Percentiles rank a stretch among this genome's conserved stretches.
Evolutionary conservation across 2,329 filamentous ascomycete genomes (phyloP).

Genomic region (Microcyclosporella mali): DNA sequence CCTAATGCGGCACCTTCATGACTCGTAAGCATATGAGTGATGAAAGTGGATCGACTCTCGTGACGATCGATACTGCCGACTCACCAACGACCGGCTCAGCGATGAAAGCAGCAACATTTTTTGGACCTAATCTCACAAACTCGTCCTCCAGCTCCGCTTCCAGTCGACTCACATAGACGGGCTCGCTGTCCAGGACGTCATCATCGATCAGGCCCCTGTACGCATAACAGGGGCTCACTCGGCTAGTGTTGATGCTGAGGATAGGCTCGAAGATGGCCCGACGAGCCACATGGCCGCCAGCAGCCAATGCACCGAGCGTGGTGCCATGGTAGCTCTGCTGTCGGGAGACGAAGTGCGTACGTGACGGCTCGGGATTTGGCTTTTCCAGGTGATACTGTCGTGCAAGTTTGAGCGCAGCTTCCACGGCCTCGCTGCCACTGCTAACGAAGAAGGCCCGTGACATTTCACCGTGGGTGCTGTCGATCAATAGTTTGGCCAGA

Average conservation of each 20-base stretch:
- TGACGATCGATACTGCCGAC: neutral
- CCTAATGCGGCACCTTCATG: neutral
- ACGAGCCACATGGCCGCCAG: conserved; percentile 57
- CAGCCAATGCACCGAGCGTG: conserved; percentile 60
- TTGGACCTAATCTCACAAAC: conserved; percentile 57
- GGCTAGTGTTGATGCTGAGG: conserved; percentile 47
- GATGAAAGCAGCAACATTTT: conserved; percentile 64
- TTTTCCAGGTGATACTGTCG: conserved; percentile 61
- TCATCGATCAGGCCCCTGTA: conserved; percentile 47
- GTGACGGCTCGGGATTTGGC: conserved; percentile 44
- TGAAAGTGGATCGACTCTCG: neutral
- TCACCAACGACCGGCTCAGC: conserved; percentile 66
- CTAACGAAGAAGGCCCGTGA: conserved; percentile 51
- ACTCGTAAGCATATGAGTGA: neutral
- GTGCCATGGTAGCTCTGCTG: conserved; percentile 64
- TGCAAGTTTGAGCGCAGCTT: conserved; percentile 62
- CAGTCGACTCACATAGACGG: conserved; percentile 55
- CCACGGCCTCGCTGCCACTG: conserved; percentile 61
- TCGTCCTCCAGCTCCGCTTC: conserved; percentile 61
- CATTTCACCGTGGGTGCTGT: conserved; percentile 49
- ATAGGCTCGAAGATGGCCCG: conserved; percentile 57
- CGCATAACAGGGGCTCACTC: conserved; percentile 60
- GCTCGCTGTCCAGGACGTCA: conserved; percentile 41
- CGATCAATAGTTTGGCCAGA: conserved; percentile 45
- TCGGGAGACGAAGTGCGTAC: conserved; percentile 59